Evolutionary conservation across 176 grass and related monocot species (phyloP).

Genomic region (Neostapfia colusana): DNA sequence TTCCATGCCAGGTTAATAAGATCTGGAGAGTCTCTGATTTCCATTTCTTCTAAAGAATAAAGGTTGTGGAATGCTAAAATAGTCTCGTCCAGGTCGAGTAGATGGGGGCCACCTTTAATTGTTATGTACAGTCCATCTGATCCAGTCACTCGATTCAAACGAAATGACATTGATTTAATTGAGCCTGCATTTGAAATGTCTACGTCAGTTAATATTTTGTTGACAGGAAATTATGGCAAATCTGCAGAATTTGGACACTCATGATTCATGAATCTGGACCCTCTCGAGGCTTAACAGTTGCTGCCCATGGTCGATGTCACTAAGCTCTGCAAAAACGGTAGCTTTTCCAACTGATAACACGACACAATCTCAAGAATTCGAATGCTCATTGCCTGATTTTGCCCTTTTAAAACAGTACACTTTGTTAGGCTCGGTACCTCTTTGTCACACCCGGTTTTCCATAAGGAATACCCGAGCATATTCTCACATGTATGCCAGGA

Average conservation of each 20-base stretch:
- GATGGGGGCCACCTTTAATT: neutral
- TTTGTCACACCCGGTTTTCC: too few relatives aligned
- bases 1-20: conserved; percentile 17
- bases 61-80: conserved; percentile 16
- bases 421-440: neutral
- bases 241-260: conserved; percentile 4
- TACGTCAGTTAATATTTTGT: neutral
- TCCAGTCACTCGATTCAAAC: neutral
- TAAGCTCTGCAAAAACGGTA: conserved; percentile 15
- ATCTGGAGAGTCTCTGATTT: neutral
- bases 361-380: conserved; percentile 18
- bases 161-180: neutral
- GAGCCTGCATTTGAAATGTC: conserved; percentile 8
- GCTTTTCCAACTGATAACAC: neutral
- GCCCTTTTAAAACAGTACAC: conserved; percentile 12
- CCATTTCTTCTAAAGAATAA: conserved; percentile 16
- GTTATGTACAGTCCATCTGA: conserved; percentile 7
- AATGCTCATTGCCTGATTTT: neutral
- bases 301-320: neutral
- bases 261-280: conserved; percentile 1
- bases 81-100: conserved; percentile 1
- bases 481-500: too few relatives aligned
- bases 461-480: too few relatives aligned
- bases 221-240: conserved; percentile 14
- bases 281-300: neutral